phyloP scores from a whole-genome alignment of 2,329 filamentous ascomycete species.

The Fusarium buxicola region DNA sequence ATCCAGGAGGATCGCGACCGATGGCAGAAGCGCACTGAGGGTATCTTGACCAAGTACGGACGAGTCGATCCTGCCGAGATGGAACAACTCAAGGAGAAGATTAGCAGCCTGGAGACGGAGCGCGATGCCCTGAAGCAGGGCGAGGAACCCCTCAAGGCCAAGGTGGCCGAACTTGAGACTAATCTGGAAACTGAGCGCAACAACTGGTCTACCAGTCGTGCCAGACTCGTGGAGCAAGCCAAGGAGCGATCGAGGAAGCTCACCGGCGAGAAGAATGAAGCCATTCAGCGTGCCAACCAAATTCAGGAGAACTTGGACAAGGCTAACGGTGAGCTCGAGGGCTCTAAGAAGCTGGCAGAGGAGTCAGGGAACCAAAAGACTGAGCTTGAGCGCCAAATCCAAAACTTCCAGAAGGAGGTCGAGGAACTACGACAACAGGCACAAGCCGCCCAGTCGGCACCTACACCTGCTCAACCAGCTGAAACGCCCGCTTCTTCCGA shows the following conservation, averaged over 20 bases:
- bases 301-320: constrained; percentile 63
- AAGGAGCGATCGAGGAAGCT: constrained; percentile 70
- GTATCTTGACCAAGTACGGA: constrained; percentile 96
- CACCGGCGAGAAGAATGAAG: constrained; percentile 65
- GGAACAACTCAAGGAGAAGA: constrained; percentile 85
- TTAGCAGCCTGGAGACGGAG: constrained; percentile 74
- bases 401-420: constrained; percentile 57
- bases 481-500: constrained; percentile 58
- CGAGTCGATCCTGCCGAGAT: constrained; percentile 94
- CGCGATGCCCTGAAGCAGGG: constrained; percentile 66
- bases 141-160: constrained; percentile 64
- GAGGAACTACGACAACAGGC: constrained; percentile 54
- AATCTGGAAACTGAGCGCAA: constrained; percentile 66
- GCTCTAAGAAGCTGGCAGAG: constrained; percentile 55
- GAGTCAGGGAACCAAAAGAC: constrained; percentile 48
- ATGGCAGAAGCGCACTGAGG: constrained; percentile 95
- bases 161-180: constrained; percentile 64
- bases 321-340: constrained; percentile 65
- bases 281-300: constrained; percentile 63
- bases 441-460: constrained; percentile 49
- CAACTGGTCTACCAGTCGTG: constrained; percentile 64
- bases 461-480: constrained; percentile 51
- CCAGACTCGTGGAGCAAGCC: constrained; percentile 70
- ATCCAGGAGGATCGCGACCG: constrained; percentile 91
- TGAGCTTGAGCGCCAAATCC: constrained; percentile 57